Evolutionary conservation across 176 grass and related monocot species (phyloP).

Genomic region (Rhynchospora tenuis): DNA sequence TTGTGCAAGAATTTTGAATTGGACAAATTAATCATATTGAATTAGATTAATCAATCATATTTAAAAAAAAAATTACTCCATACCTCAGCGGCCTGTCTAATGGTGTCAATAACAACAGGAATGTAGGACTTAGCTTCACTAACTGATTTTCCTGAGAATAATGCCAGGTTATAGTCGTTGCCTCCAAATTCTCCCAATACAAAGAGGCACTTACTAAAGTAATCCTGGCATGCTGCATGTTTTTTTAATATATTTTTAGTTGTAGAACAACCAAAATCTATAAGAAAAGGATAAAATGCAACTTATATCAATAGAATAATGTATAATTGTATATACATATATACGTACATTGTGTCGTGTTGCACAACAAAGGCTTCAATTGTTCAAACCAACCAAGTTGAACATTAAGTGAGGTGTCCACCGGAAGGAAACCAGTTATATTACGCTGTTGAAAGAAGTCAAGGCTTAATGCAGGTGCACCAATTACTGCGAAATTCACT

Average conservation of each 20-base stretch:
- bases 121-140: slow-evolving; percentile 7
- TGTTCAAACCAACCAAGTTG: slow-evolving; percentile 52
- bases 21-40: no score
- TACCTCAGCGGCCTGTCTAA: slow-evolving; percentile 15
- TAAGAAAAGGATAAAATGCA: no score
- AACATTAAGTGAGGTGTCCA: slow-evolving; percentile 32
- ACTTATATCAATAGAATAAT: no score
- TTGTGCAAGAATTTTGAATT: no score
- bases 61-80: not conserved
- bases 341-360: not conserved
- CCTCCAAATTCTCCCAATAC: slow-evolving; percentile 22
- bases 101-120: not conserved
- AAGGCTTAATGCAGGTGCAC: slow-evolving; percentile 31
- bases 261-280: no score
- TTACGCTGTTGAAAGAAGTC: slow-evolving; percentile 30
- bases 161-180: slow-evolving; percentile 19
- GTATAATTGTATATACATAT: no score
- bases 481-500: slow-evolving; percentile 44
- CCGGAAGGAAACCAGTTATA: not conserved
- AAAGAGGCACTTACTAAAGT: slow-evolving; percentile 21
- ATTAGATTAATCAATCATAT: no score
- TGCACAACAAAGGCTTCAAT: slow-evolving; percentile 37
- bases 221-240: slow-evolving; percentile 9
- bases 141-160: not conserved
- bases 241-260: no score